These are phyloP conservation scores for Linnemannia hyalina DNA, from an alignment of 192 early-diverging fungal species.

Conservation along the genomic window DNA sequence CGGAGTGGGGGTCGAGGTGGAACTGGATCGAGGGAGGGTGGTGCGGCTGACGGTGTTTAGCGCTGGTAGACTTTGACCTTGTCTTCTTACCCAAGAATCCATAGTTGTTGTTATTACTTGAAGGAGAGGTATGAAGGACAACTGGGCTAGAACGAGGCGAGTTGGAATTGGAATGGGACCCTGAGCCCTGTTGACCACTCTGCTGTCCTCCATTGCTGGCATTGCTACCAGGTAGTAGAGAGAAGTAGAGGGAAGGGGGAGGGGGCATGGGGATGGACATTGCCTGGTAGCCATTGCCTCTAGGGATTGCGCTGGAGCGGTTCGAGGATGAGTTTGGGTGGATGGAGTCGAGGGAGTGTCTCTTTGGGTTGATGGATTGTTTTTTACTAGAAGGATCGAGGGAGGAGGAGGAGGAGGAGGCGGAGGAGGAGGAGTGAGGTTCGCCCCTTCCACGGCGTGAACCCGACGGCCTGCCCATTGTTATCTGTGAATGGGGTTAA, in stretches of 20 bases:
- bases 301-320: constrained; percentile 24
- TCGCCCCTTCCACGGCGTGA: constrained; percentile 2
- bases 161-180: constrained; percentile 9
- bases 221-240: constrained; percentile 17
- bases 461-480: background rate
- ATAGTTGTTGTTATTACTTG: constrained; percentile 3
- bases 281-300: constrained; percentile 49
- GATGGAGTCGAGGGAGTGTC: constrained; percentile 27
- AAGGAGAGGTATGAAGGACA: background rate
- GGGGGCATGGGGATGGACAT: constrained; percentile 52
- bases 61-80: constrained; percentile 12
- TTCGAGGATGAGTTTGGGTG: constrained; percentile 7
- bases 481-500: background rate
- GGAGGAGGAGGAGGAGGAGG: constrained; percentile 1
- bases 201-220: background rate
- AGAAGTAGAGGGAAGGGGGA: constrained; percentile 31
- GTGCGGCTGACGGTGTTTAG: background rate
- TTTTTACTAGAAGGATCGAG: constrained; percentile 3
- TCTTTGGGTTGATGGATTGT: constrained; percentile 16
- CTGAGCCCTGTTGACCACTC: background rate
- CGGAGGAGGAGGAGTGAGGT: constrained; percentile 3
- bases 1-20: constrained; percentile 13
- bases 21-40: background rate
- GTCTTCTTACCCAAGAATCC: background rate
- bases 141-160: constrained; percentile 18